These are phyloP conservation scores for Fusarium neocosmosporiellum DNA, from an alignment of 2,329 filamentous ascomycete genomes.

Conservation along the genomic window DNA sequence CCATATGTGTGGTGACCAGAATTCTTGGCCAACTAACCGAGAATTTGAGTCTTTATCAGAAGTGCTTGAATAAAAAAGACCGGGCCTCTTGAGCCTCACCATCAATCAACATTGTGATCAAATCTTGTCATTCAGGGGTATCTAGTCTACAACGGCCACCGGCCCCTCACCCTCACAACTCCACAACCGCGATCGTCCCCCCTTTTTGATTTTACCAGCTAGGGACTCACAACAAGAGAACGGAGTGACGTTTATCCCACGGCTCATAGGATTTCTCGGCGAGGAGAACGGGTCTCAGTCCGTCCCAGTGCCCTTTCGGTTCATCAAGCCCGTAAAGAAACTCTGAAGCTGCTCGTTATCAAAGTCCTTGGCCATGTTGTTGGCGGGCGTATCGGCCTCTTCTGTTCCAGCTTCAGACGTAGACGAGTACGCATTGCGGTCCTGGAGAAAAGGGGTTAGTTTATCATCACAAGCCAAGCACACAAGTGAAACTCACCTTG, in stretches of 20 bases:
- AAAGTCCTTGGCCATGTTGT: slow-evolving; percentile 56
- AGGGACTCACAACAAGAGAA: slow-evolving; percentile 11
- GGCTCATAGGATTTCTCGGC: background rate
- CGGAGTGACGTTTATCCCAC: background rate
- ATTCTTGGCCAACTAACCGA: background rate
- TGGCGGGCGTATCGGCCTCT: slow-evolving; percentile 50
- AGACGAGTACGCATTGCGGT: slow-evolving; percentile 65
- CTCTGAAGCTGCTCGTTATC: slow-evolving; percentile 68
- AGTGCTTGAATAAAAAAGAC: background rate
- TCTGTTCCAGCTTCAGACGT: slow-evolving; percentile 57
- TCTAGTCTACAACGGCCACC: slow-evolving; percentile 53
- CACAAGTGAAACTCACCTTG: slow-evolving; percentile 68
- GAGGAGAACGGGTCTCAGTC: slow-evolving; percentile 15
- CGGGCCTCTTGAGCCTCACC: background rate
- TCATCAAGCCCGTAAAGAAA: slow-evolving; percentile 71
- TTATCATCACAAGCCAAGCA: background rate
- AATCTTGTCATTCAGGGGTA: slow-evolving; percentile 51
- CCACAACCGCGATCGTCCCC: slow-evolving; percentile 11
- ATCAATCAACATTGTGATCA: slow-evolving; percentile 20
- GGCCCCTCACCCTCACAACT: slow-evolving; percentile 27
- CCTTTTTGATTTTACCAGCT: slow-evolving; percentile 13
- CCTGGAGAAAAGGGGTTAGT: slow-evolving; percentile 52
- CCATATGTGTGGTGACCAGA: background rate
- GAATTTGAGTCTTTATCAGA: background rate
- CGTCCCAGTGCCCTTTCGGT: slow-evolving; percentile 54